Evolutionary conservation across 768 basidiomycete species (phyloP).

Genomic region (Boletus subcaerulescens): DNA sequence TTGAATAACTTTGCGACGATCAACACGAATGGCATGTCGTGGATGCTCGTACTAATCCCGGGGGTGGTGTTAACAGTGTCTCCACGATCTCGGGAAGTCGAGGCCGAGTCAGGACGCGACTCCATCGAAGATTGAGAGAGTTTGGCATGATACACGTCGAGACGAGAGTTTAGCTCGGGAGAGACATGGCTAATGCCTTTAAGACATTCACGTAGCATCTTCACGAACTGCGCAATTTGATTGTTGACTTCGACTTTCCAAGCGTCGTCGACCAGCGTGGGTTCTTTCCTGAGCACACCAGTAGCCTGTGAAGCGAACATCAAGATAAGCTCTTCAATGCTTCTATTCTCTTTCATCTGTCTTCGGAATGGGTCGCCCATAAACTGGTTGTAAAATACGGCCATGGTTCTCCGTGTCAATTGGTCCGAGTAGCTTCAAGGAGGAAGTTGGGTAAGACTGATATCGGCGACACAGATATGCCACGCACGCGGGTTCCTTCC

Average conservation of each 20-base stretch:
- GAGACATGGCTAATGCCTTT: conserved; percentile 71
- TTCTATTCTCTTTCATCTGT: conserved; percentile 94
- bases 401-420: conserved; percentile 84
- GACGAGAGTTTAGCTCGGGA: conserved; percentile 73
- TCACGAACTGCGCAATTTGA: conserved; percentile 87
- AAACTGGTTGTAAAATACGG: conserved; percentile 89
- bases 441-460: conserved; percentile 3
- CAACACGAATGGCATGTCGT: conserved; percentile 76
- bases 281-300: conserved; percentile 84
- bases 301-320: conserved; percentile 94
- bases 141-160: conserved; percentile 84
- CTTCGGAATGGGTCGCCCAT: conserved; percentile 80
- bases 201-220: conserved; percentile 79
- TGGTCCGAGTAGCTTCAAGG: conserved; percentile 79
- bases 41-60: conserved; percentile 44
- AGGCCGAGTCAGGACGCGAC: conserved; percentile 65
- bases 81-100: conserved; percentile 51
- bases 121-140: conserved; percentile 63
- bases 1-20: conserved; percentile 74
- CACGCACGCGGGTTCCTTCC: conserved; percentile 82
- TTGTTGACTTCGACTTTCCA: conserved; percentile 94
- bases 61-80: conserved; percentile 45
- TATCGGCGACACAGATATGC: background rate
- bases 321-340: conserved; percentile 95
- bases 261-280: conserved; percentile 73